Percentiles rank a stretch among this genome's conserved stretches.
phyloP scores from a whole-genome alignment of 1,284 basidiomycete species.

The Inonotus hispidus region DNA sequence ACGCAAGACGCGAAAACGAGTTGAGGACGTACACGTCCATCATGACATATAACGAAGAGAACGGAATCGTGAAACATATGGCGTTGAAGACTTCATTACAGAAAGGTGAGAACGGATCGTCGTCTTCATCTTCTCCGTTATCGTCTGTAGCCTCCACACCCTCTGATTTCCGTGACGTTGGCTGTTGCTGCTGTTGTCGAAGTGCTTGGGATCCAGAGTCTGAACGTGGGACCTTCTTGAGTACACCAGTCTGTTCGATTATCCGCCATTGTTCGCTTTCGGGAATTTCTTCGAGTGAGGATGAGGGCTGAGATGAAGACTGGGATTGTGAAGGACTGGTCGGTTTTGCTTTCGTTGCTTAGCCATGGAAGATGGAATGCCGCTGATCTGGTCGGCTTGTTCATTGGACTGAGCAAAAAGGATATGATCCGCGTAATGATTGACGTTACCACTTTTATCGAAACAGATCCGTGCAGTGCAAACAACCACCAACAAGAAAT shows the following conservation, averaged over 20 bases:
- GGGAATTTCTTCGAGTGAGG: constrained; percentile 41
- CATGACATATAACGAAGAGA: constrained; percentile 62
- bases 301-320: constrained; percentile 2
- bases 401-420: too few species aligned
- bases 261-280: constrained; percentile 75
- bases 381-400: too few species aligned
- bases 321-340: constrained; percentile 3
- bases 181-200: background rate
- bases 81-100: constrained; percentile 67
- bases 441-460: background rate
- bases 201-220: background rate
- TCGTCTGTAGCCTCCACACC: constrained; percentile 14
- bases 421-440: background rate
- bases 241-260: constrained; percentile 60
- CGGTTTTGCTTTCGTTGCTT: constrained; percentile 14
- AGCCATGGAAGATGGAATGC: background rate
- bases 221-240: constrained; percentile 37
- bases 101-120: constrained; percentile 40
- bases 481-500: too few species aligned
- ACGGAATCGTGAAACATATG: constrained; percentile 57
- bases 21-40: constrained; percentile 69
- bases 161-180: background rate
- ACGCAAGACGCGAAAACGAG: constrained; percentile 3
- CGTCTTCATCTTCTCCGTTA: constrained; percentile 22
- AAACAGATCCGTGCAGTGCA: too few species aligned